phyloP scores from a whole-genome alignment of 2,329 filamentous ascomycete genomes.

The Cercospora sojina region DNA sequence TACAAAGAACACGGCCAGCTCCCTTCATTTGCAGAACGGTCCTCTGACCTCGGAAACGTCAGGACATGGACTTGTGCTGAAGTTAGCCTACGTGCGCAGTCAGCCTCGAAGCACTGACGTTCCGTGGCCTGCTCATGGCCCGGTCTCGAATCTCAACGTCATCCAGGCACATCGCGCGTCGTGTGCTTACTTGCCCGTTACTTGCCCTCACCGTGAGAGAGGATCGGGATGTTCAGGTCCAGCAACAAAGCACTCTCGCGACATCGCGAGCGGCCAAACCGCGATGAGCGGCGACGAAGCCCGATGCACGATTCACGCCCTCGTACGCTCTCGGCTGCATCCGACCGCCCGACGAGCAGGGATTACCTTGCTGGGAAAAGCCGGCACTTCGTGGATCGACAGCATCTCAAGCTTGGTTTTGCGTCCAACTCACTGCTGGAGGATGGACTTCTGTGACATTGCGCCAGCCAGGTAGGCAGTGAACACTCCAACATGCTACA shows the following conservation, averaged over 20 bases:
- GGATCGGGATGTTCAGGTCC: background rate
- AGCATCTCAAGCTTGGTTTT: background rate
- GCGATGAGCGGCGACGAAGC: background rate
- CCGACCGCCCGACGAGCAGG: background rate
- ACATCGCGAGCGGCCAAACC: background rate
- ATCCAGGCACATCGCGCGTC: background rate
- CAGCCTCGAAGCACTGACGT: background rate
- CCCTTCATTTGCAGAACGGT: background rate
- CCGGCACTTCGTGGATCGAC: background rate
- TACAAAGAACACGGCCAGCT: background rate
- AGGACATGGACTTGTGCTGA: background rate
- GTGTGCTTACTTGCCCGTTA: background rate
- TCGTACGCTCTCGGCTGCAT: background rate
- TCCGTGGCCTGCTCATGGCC: background rate
- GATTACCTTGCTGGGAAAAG: background rate
- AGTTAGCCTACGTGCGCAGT: background rate
- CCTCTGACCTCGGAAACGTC: background rate
- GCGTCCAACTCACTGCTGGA: background rate
- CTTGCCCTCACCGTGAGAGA: background rate
- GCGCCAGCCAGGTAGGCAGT: background rate
- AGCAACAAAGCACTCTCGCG: background rate
- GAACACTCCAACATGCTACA: conserved; percentile 1
- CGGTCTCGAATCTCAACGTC: background rate
- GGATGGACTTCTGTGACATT: background rate
- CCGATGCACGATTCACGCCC: background rate